Evolutionary conservation across 2,329 filamentous ascomycete species (phyloP), one percentile per base, ranked within the genome.

Genomic region (Dactylellina leptospora): DNA sequence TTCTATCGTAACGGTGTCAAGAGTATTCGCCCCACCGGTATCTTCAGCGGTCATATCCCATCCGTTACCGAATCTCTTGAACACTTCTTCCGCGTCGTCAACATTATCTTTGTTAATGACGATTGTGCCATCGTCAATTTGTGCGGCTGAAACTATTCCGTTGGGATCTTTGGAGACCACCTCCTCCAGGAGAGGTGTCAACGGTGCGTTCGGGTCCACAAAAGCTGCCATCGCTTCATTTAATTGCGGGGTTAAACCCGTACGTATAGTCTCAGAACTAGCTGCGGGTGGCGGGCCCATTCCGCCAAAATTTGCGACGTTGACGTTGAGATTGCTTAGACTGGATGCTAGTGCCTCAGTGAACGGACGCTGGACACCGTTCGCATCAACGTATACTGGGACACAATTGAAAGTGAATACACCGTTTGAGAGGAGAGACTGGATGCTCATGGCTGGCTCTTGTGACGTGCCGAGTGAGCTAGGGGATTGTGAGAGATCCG

Each of bases 331-430:
- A 47, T 51, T 36, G 11, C 33, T 56, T 18, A 56, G 42, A 1
- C 42, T 38, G 20, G 63, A 59, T 0, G 53, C 20, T 25, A 51
- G 47, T 0, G 45, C 18, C 13, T 59, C 59, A 22, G 51, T 47
- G n/a, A 60, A 60, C 3, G 58, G 36, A 18, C 40, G 54, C 48
- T 54, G 36, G 23, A 54, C 28, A n/a, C 68, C 59, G 20, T 54
- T 59, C 16, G 45, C 42, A 44, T 63, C 68, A 13, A 63, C 56
- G 47, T 63, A 72, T 22, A 64, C 25, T 20, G 68, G 68, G 4
- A 72, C 45, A 33, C 68, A 72, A n/a, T 63, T 72, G 38, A 72
- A 64, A 6, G 50, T 58, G n/a, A 72, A 51, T 3, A 53, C 47
- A 11, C 53, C 59, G 22, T 36, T 28, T 8, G 42, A 22, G 6